Percentiles rank a stretch among this genome's conserved stretches.
phyloP scores from a whole-genome alignment of 495 filamentous ascomycete species.

The Lepidopterella palustris region DNA sequence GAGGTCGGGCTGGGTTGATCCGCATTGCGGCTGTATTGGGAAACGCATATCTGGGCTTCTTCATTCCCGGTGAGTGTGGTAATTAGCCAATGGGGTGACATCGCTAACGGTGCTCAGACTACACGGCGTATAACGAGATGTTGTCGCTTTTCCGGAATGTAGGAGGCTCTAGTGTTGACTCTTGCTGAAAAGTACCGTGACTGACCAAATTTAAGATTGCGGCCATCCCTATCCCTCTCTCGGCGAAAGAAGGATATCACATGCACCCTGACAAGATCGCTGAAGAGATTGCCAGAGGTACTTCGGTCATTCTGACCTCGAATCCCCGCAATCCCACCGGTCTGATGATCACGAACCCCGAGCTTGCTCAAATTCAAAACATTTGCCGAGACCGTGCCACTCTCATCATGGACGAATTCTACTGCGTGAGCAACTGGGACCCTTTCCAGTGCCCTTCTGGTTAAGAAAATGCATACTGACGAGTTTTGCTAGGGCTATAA shows the following conservation, averaged over 20 bases:
- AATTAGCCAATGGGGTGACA: too few relatives aligned
- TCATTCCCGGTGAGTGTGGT: slow-evolving; percentile 26
- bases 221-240: slow-evolving; percentile 79
- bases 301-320: slow-evolving; percentile 79
- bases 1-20: slow-evolving; percentile 86
- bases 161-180: slow-evolving; percentile 25
- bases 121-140: slow-evolving; percentile 93
- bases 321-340: slow-evolving; percentile 97
- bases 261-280: slow-evolving; percentile 89
- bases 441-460: not conserved
- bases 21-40: slow-evolving; percentile 90
- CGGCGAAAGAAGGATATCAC: slow-evolving; percentile 76
- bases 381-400: slow-evolving; percentile 86
- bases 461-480: not conserved
- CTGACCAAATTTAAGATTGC: slow-evolving; percentile 54
- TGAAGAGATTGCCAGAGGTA: slow-evolving; percentile 78
- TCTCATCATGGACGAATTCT: slow-evolving; percentile 94
- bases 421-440: slow-evolving; percentile 58
- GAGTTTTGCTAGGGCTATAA: slow-evolving; percentile 44
- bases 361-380: slow-evolving; percentile 81
- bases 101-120: slow-evolving; percentile 39
- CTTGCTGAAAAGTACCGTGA: not conserved
- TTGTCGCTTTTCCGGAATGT: slow-evolving; percentile 83
- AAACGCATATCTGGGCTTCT: slow-evolving; percentile 71
- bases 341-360: slow-evolving; percentile 69